Evolutionary conservation across 2,329 filamentous ascomycete genomes (phyloP).

Genomic region (Epichloe hybrida): DNA sequence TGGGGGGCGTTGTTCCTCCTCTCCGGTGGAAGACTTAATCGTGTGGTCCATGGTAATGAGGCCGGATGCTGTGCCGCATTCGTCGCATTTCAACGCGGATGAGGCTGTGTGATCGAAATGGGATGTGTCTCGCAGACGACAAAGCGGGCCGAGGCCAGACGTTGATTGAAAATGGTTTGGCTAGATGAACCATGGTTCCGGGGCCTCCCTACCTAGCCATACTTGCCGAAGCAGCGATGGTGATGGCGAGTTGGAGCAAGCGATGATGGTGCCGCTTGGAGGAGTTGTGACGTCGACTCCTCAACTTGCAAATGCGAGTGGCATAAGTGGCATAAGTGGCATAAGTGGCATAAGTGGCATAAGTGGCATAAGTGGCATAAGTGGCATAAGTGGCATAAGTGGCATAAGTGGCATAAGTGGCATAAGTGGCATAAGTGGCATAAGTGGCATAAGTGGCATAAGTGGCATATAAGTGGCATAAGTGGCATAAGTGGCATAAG

Average conservation of each 20-base stretch:
- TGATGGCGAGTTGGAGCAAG: neutral
- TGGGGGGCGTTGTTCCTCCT: conserved; percentile 37
- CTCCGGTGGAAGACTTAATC: conserved; percentile 11
- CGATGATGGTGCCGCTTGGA: no score
- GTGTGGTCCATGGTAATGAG: conserved; percentile 16
- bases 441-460: no score
- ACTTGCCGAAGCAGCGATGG: neutral
- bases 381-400: no score
- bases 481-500: no score
- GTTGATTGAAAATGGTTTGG: neutral
- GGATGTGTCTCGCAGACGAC: neutral
- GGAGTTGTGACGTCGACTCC: neutral
- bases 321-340: no score
- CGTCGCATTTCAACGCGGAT: conserved; percentile 16
- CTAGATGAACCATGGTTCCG: neutral
- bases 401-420: no score
- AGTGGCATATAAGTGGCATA: no score
- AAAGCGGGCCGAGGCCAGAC: neutral
- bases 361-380: no score
- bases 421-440: no score
- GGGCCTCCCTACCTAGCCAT: neutral
- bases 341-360: no score
- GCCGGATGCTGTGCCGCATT: conserved; percentile 4
- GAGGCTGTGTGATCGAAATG: neutral
- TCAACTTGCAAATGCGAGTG: neutral